Conservation (phyloP, 179 eudicot genomes). For the Spinacia oleracea region DNA sequence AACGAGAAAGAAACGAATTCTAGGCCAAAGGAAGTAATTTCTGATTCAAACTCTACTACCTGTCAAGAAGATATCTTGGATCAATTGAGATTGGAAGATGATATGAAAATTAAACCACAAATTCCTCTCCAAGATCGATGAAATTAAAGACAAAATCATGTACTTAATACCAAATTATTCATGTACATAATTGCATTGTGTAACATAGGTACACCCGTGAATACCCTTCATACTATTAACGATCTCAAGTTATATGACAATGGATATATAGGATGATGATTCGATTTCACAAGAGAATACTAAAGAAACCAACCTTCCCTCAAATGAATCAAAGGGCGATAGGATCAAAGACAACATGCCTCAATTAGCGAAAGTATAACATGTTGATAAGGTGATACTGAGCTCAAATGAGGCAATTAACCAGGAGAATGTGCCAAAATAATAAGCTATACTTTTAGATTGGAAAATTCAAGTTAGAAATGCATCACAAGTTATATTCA, state of each 20-base stretch:
- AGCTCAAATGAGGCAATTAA: background rate
- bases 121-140: background rate
- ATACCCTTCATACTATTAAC: background rate
- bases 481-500: background rate
- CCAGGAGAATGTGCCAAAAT: background rate
- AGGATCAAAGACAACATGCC: background rate
- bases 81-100: slow-evolving; percentile 19
- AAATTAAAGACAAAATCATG: background rate
- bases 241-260: background rate
- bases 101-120: background rate
- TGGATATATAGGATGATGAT: slow-evolving; percentile 15
- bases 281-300: slow-evolving; percentile 1
- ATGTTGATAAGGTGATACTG: background rate
- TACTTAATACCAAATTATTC: background rate
- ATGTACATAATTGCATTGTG: too few relatives aligned
- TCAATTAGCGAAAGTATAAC: background rate
- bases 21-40: slow-evolving; percentile 1
- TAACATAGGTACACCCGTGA: background rate
- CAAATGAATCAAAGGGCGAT: background rate
- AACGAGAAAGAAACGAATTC: background rate
- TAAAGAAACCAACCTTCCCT: background rate
- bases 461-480: background rate
- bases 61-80: slow-evolving; percentile 17
- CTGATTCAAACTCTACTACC: slow-evolving; percentile 24
- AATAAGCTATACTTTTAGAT: background rate